Evolutionary conservation across 192 early-diverging fungal genomes (phyloP).

Genomic region (Coemansia sp.): DNA sequence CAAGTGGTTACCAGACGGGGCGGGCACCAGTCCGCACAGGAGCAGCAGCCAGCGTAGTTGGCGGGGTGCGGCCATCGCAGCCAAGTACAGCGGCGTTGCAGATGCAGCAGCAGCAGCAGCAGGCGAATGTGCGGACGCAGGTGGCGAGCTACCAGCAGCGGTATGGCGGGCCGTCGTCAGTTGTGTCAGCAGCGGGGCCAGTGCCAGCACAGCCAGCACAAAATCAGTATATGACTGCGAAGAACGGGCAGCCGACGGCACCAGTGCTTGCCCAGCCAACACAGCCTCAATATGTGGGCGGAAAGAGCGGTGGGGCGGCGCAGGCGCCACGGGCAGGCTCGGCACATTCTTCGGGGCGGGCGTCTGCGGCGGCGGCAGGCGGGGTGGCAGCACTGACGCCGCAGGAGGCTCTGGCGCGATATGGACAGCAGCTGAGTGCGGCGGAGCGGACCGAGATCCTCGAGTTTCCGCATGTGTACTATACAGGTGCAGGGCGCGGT

Average conservation of each 20-base stretch:
- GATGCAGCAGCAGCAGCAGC: slow-evolving; percentile 41
- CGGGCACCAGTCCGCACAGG: slow-evolving; percentile 32
- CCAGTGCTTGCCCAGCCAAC: background rate
- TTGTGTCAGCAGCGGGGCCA: slow-evolving; percentile 34
- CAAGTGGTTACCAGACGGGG: slow-evolving; percentile 23
- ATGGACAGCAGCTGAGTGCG: slow-evolving; percentile 71
- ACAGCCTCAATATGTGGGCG: background rate
- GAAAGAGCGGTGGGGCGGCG: slow-evolving; percentile 6
- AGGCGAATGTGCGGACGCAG: slow-evolving; percentile 35
- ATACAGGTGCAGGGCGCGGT: slow-evolving; percentile 76
- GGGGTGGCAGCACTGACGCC: slow-evolving; percentile 59
- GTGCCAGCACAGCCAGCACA: background rate
- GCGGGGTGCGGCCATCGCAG: slow-evolving; percentile 24
- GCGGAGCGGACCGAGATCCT: slow-evolving; percentile 89
- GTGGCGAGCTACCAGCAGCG: slow-evolving; percentile 51
- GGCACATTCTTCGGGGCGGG: slow-evolving; percentile 13
- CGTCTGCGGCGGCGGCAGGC: slow-evolving; percentile 24
- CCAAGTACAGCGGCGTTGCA: slow-evolving; percentile 21
- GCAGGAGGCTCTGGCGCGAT: slow-evolving; percentile 63
- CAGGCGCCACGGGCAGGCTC: slow-evolving; percentile 9
- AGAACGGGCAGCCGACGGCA: too few species aligned
- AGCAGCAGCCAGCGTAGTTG: slow-evolving; percentile 44
- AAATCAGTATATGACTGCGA: too few species aligned
- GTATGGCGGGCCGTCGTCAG: slow-evolving; percentile 37
- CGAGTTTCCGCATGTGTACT: slow-evolving; percentile 82